A percentile compares a stretch with the other conserved stretches of the same genome.
Conservation (phyloP, 177 flowering plant genomes). For the Vitis hybrid region DNA sequence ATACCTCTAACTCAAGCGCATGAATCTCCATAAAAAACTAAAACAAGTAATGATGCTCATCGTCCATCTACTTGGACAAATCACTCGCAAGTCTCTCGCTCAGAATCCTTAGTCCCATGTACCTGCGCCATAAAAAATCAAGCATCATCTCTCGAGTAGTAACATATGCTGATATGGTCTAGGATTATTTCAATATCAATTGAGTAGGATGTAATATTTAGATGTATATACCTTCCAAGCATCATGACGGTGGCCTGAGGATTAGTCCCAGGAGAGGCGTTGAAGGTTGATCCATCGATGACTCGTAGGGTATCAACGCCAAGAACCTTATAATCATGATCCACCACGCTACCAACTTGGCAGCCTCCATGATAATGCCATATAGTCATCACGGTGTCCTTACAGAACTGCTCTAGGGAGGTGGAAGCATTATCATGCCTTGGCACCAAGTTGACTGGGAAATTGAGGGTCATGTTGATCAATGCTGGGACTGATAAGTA, state of each 20-base stretch:
- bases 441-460: constrained; percentile 48
- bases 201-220: background rate
- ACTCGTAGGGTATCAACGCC: constrained; percentile 52
- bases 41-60: too few species aligned
- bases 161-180: background rate
- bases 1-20: too few species aligned
- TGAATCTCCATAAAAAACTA: too few species aligned
- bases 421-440: constrained; percentile 32
- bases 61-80: background rate
- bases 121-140: constrained; percentile 23
- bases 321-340: constrained; percentile 35
- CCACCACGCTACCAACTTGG: constrained; percentile 55
- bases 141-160: background rate
- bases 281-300: constrained; percentile 60
- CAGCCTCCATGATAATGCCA: constrained; percentile 81
- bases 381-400: constrained; percentile 62
- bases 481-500: constrained; percentile 20
- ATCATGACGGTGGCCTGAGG: constrained; percentile 72
- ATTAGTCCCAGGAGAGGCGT: constrained; percentile 63
- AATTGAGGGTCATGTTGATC: constrained; percentile 43
- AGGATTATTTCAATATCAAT: background rate
- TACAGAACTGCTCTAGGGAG: constrained; percentile 54
- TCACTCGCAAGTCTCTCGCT: constrained; percentile 29
- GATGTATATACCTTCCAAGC: constrained; percentile 53
- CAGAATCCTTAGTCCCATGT: constrained; percentile 43